Evolutionary conservation across 2,329 filamentous ascomycete genomes (phyloP).

Genomic region (Aquanectria penicillioides): DNA sequence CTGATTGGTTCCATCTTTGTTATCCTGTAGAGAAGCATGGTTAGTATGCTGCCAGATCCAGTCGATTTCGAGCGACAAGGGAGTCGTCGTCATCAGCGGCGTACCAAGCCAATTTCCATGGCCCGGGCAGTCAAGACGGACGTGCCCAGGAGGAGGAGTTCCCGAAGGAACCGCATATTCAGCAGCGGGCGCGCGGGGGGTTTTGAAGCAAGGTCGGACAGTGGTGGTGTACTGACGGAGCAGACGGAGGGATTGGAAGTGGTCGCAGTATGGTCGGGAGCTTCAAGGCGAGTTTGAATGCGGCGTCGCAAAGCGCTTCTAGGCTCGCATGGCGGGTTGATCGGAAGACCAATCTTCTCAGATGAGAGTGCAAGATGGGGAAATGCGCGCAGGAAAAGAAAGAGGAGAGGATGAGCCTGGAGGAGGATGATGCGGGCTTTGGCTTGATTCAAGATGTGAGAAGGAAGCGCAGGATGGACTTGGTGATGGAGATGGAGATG

Average conservation of each 20-base stretch:
- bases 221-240: slow-evolving; percentile 6
- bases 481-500: slow-evolving; percentile 8
- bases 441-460: slow-evolving; percentile 19
- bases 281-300: slow-evolving; percentile 3
- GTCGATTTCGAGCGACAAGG: background rate
- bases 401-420: background rate
- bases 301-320: slow-evolving; percentile 18
- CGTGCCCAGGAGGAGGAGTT: slow-evolving; percentile 62
- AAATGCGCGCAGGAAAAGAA: background rate
- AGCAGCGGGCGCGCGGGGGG: slow-evolving; percentile 21
- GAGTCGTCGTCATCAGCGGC: slow-evolving; percentile 29
- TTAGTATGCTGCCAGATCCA: slow-evolving; percentile 33
- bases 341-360: background rate
- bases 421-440: background rate
- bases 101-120: slow-evolving; percentile 68
- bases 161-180: slow-evolving; percentile 66
- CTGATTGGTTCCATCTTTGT: slow-evolving; percentile 78
- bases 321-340: slow-evolving; percentile 16
- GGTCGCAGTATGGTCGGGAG: slow-evolving; percentile 1
- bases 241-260: background rate
- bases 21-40: slow-evolving; percentile 63
- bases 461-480: slow-evolving; percentile 14
- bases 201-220: slow-evolving; percentile 24
- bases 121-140: slow-evolving; percentile 64
- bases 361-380: background rate